Evolutionary conservation across 495 filamentous ascomycete genomes (phyloP).

Genomic region (Rostrohypoxylon terebratum): DNA sequence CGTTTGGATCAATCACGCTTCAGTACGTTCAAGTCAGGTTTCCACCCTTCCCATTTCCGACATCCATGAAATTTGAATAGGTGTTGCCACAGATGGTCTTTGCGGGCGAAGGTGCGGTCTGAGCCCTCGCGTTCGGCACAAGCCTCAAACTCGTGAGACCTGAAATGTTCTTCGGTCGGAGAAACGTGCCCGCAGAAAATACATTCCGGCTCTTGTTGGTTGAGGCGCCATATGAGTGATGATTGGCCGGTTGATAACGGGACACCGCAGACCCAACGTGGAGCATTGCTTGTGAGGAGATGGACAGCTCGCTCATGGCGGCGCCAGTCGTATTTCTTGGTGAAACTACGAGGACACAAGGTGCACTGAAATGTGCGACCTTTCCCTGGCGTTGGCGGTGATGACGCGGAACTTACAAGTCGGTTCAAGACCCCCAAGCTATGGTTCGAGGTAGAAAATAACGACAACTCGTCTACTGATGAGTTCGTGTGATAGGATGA

Average conservation of each 20-base stretch:
- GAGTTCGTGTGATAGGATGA: conserved; percentile 19
- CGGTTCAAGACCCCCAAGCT: neutral
- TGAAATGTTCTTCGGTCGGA: conserved; percentile 60
- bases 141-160: conserved; percentile 66
- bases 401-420: neutral
- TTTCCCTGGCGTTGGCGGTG: neutral
- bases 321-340: conserved; percentile 32
- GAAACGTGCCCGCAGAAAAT: conserved; percentile 59
- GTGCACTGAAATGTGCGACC: conserved; percentile 22
- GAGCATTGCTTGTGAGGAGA: conserved; percentile 2
- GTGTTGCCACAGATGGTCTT: conserved; percentile 74
- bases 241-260: conserved; percentile 24
- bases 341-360: conserved; percentile 31
- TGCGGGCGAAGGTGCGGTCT: conserved; percentile 69
- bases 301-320: conserved; percentile 37
- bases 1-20: neutral
- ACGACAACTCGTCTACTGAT: conserved; percentile 14
- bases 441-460: neutral
- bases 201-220: conserved; percentile 57
- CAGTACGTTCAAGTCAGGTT: conserved; percentile 53
- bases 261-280: conserved; percentile 34
- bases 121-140: conserved; percentile 64
- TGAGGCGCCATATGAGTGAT: conserved; percentile 31
- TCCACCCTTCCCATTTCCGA: conserved; percentile 58
- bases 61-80: conserved; percentile 69